phyloP scores from a whole-genome alignment of 305 asterid species.

The Fraxinus sp. region DNA sequence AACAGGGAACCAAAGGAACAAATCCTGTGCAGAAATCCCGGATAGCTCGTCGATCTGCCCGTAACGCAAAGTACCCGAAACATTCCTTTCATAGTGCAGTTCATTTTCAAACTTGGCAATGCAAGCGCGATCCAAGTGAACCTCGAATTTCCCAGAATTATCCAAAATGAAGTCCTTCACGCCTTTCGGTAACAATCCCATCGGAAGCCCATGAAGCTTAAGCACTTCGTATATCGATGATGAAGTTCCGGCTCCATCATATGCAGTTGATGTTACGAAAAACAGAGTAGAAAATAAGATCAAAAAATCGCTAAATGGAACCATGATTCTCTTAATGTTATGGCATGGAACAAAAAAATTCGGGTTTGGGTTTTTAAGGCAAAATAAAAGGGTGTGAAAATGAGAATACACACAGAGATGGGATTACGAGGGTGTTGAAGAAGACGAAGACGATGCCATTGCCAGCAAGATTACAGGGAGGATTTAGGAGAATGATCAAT shows the following conservation, averaged over 20 bases:
- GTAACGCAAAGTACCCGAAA: conserved; percentile 40
- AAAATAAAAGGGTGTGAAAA: not conserved
- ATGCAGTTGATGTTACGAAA: not conserved
- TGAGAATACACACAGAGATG: not conserved
- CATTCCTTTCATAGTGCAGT: conserved; percentile 44
- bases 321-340: conserved; percentile 1
- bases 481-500: conserved; percentile 46
- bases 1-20: conserved; percentile 53
- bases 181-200: conserved; percentile 55
- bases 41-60: conserved; percentile 46
- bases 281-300: not conserved
- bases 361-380: not conserved
- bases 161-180: conserved; percentile 42
- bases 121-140: conserved; percentile 47
- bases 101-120: conserved; percentile 52
- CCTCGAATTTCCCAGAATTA: conserved; percentile 41
- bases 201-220: conserved; percentile 42
- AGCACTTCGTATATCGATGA: conserved; percentile 46
- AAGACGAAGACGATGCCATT: not conserved
- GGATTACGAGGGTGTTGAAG: not conserved
- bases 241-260: not conserved
- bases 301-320: not conserved
- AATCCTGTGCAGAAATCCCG: conserved; percentile 54
- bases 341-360: not conserved
- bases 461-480: conserved; percentile 43